Base-by-base conservation (phyloP, 768 basidiomycete species). In the Kondoa subrosea region DNA sequence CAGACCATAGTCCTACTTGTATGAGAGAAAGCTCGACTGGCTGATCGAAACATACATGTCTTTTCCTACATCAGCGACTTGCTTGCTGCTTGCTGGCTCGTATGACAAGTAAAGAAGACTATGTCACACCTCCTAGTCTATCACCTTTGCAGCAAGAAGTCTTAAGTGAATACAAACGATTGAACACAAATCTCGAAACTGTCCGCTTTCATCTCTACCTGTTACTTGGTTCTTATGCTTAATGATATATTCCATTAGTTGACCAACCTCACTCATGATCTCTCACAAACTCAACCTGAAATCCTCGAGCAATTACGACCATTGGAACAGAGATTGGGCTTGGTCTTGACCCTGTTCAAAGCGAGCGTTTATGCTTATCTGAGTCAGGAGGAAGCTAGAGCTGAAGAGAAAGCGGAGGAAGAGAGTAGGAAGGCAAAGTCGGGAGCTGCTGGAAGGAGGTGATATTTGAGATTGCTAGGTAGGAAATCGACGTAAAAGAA, bases 301-400 rank as follows among this genome's bases (percentile, higher is more conserved):
- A 81, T 96, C 74, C 79, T 96, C 32, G 80, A 82, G 64, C 85
- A 86, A 64, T 78, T 99, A 31, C 81, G 91, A 40, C 81, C 83
- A 3, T 79, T 99, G 59, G 93, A 97, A 75, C 84, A 87, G 77
- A 93, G 95, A 77, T 91, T 99, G 87, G 89, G 88, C 4, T 81
- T 99, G 66, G 91, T 96, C 0, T 78, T 96, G 76, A 97, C 92
- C 0, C 78, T 99, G 89, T 96, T 91, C 83, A 92, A 95, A 78
- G 69, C 69, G 16, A 61, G 57, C 34, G 69, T 69, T 1, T 69
- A 66, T 65, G 66, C 69, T 3, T 68, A 65, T 34, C 61, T 68
- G 33, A 61, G 61, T 29, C 58, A 65, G 34, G 40, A 69, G 30
- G 66, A 69, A 34, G 34, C 57, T 25, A 68, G 56, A 33, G 66